These are phyloP conservation scores for Sclerotinia nivalis DNA, from an alignment of 2,329 filamentous ascomycete genomes.

Conservation along the genomic window DNA sequence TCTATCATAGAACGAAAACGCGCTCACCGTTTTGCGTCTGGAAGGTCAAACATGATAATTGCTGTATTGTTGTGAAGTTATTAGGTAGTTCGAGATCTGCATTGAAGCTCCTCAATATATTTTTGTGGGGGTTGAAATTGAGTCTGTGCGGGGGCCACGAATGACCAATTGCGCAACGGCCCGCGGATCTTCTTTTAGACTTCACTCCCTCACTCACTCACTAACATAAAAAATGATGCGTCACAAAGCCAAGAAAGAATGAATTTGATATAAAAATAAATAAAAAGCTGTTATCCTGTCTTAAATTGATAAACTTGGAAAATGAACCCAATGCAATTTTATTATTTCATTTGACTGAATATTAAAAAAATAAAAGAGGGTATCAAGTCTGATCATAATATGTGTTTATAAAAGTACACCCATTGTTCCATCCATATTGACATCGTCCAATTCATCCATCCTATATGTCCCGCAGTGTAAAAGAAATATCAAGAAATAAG, in stretches of 20 bases:
- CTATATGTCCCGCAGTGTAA: constrained; percentile 5
- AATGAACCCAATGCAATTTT: not conserved
- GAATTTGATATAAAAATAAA: not conserved
- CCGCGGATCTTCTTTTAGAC: not conserved
- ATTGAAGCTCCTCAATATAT: constrained; percentile 12
- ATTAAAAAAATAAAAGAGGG: constrained; percentile 7
- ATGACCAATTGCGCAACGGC: constrained; percentile 20
- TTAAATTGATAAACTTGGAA: not conserved
- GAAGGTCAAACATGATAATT: constrained; percentile 52
- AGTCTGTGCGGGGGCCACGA: constrained; percentile 13
- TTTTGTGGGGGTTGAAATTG: constrained; percentile 14
- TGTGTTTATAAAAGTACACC: constrained; percentile 23
- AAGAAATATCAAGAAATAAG: not conserved
- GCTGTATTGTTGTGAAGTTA: constrained; percentile 7
- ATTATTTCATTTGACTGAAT: not conserved
- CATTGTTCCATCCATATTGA: constrained; percentile 14
- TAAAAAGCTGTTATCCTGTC: not conserved
- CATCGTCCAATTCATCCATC: not conserved
- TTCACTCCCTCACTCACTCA: not conserved
- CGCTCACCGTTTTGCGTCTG: constrained; percentile 54
- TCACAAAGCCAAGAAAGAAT: constrained; percentile 4
- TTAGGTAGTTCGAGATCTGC: not conserved
- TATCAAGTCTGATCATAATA: constrained; percentile 11
- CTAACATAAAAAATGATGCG: not conserved
- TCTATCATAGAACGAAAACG: not conserved